phyloP scores from a whole-genome alignment of 192 early-diverging fungal genomes.

The Mortierella alpina region DNA sequence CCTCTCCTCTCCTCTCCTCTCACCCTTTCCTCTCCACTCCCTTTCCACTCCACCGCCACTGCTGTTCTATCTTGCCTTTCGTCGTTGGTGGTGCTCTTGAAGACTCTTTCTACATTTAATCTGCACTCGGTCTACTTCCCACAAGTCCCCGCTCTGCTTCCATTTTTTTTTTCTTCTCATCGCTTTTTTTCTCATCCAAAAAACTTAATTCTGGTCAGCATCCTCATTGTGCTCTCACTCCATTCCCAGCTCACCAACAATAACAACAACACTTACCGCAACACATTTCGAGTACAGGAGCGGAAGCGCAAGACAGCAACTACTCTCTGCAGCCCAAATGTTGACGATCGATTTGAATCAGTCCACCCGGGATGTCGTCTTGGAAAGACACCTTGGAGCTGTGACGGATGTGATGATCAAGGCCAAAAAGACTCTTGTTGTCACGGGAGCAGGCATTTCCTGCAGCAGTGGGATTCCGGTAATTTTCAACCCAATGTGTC shows the following conservation, averaged over 20 bases:
- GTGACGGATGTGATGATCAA: conserved; percentile 48
- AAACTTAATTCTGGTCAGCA: not conserved
- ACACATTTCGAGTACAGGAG: not conserved
- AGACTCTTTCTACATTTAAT: not conserved
- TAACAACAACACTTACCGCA: not conserved
- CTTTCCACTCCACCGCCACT: no score
- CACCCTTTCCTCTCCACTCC: not conserved
- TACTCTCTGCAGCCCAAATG: conserved; percentile 17
- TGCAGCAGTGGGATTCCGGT: conserved; percentile 90
- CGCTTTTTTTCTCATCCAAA: not conserved
- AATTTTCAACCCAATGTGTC: conserved; percentile 17
- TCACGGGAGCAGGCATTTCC: conserved; percentile 93
- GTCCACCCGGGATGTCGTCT: conserved; percentile 7
- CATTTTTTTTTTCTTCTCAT: not conserved
- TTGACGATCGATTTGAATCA: conserved; percentile 47
- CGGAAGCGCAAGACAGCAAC: not conserved
- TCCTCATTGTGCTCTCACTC: not conserved
- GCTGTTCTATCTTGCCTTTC: not conserved
- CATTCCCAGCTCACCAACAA: not conserved
- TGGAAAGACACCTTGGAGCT: conserved; percentile 25
- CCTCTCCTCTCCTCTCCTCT: not conserved
- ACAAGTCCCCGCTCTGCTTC: not conserved
- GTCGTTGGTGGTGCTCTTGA: not conserved
- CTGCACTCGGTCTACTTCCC: no score
- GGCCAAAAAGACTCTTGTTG: conserved; percentile 69